Conservation (phyloP, 768 basidiomycete species). For the Kwoniella sp. region DNA sequence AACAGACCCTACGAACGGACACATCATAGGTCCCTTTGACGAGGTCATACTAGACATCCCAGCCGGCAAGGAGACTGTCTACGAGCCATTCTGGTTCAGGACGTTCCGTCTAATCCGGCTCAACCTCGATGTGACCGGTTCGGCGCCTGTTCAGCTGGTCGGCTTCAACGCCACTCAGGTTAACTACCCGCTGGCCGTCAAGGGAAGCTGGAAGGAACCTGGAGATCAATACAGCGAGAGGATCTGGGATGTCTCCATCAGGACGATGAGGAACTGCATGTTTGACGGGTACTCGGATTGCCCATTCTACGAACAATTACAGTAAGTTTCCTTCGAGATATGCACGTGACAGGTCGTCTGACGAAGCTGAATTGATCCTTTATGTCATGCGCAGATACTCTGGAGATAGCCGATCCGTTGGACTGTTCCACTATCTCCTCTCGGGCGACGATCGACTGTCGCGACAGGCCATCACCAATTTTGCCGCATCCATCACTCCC, state of each 20-base stretch:
- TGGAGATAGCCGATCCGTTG: constrained; percentile 38
- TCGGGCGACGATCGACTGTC: constrained; percentile 38
- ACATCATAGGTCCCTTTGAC: constrained; percentile 19
- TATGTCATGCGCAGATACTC: constrained; percentile 24
- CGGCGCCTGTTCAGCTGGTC: constrained; percentile 9
- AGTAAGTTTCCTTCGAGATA: constrained; percentile 18
- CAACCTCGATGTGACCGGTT: constrained; percentile 7
- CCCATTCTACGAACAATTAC: constrained; percentile 43
- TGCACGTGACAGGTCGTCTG: not conserved
- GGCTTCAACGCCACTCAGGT: constrained; percentile 30
- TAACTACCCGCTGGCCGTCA: constrained; percentile 33
- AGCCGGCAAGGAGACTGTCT: constrained; percentile 9
- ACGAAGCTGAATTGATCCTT: not conserved
- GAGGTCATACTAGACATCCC: constrained; percentile 18
- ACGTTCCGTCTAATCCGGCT: constrained; percentile 22
- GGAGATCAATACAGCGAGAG: constrained; percentile 23
- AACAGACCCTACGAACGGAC: constrained; percentile 16
- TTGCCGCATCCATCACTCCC: constrained; percentile 33
- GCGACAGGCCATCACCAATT: constrained; percentile 34
- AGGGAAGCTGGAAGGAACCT: constrained; percentile 26
- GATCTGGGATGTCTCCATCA: constrained; percentile 34
- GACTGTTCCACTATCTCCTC: constrained; percentile 39
- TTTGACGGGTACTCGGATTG: constrained; percentile 45
- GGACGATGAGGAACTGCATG: constrained; percentile 41
- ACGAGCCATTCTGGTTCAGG: constrained; percentile 30